These are phyloP conservation scores for Aristolochia contorta DNA, from an alignment of 164 flowering plant species.

Conservation along the genomic window DNA sequence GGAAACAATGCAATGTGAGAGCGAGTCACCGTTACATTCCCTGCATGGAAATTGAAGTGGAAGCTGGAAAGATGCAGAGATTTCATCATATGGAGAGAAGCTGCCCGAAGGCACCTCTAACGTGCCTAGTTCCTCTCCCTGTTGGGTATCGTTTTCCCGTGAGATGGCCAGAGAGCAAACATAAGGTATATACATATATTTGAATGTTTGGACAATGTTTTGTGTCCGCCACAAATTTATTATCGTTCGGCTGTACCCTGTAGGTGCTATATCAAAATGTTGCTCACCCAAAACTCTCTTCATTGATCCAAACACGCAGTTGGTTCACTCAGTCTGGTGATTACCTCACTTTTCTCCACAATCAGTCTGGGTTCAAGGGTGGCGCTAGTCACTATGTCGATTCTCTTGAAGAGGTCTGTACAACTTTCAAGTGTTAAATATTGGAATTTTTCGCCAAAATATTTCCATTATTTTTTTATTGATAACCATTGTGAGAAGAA, in stretches of 20 bases:
- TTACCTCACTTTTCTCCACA: slow-evolving; percentile 64
- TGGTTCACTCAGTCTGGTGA: slow-evolving; percentile 69
- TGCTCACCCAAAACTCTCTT: slow-evolving; percentile 82
- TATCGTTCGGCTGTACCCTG: slow-evolving; percentile 8
- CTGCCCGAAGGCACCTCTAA: slow-evolving; percentile 60
- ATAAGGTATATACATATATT: slow-evolving; percentile 37
- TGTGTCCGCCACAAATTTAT: neutral
- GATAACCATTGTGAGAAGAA: neutral
- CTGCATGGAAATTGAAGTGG: slow-evolving; percentile 64
- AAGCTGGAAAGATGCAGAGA: slow-evolving; percentile 37
- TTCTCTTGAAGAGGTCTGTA: slow-evolving; percentile 71
- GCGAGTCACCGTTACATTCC: slow-evolving; percentile 88
- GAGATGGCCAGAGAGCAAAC: slow-evolving; percentile 82
- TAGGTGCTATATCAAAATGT: slow-evolving; percentile 72
- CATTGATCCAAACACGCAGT: slow-evolving; percentile 44
- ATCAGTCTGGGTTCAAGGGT: slow-evolving; percentile 57
- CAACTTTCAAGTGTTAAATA: neutral
- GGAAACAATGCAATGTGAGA: slow-evolving; percentile 77
- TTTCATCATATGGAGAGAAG: slow-evolving; percentile 82
- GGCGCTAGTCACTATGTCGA: slow-evolving; percentile 76
- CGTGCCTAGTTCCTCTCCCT: slow-evolving; percentile 84
- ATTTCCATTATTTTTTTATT: neutral
- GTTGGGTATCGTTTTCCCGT: slow-evolving; percentile 57
- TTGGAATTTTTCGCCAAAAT: too few species aligned
- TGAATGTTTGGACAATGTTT: neutral